A percentile compares a stretch with the other conserved stretches of the same genome.
Conservation (phyloP, 1,139 yeast genomes). For the Saccharomycopsis hybrid region DNA sequence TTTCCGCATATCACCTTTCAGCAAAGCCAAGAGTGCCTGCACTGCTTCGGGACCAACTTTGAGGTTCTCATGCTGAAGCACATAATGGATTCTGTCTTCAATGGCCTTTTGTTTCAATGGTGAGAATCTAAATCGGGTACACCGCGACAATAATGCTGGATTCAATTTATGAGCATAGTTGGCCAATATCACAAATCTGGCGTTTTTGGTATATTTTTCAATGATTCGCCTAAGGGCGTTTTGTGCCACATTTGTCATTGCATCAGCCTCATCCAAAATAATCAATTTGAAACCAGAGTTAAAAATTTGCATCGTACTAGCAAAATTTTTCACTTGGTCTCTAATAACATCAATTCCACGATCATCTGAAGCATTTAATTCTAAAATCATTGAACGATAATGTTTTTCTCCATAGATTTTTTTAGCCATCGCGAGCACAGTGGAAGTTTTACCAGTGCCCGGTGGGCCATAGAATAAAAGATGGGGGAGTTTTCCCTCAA, state of each 20-base stretch:
- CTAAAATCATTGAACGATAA: conserved; percentile 83
- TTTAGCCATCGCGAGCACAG: conserved; percentile 81
- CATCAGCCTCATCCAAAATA: conserved; percentile 95
- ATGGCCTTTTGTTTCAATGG: conserved; percentile 72
- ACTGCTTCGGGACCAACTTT: conserved; percentile 54
- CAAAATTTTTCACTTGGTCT: conserved; percentile 78
- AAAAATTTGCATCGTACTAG: conserved; percentile 89
- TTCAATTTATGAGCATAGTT: conserved; percentile 93
- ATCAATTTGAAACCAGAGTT: conserved; percentile 75
- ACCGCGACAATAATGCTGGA: conserved; percentile 90
- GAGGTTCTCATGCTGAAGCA: conserved; percentile 62
- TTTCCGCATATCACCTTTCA: conserved; percentile 94
- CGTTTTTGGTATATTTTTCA: conserved; percentile 90
- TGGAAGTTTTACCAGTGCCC: conserved; percentile 96
- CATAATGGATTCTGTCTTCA: conserved; percentile 56
- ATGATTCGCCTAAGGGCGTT: conserved; percentile 88
- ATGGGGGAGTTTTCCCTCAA: conserved; percentile 82
- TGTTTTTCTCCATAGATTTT: conserved; percentile 82
- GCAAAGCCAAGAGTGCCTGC: conserved; percentile 56
- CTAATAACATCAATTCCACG: conserved; percentile 84
- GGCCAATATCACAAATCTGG: conserved; percentile 93
- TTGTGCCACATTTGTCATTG: conserved; percentile 97
- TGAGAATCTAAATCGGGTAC: conserved; percentile 89
- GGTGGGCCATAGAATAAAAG: conserved; percentile 94
- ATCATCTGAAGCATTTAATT: conserved; percentile 82